Base-by-base conservation (phyloP, 2,329 filamentous ascomycete species). In the Pseudogymnoascus sp. region DNA sequence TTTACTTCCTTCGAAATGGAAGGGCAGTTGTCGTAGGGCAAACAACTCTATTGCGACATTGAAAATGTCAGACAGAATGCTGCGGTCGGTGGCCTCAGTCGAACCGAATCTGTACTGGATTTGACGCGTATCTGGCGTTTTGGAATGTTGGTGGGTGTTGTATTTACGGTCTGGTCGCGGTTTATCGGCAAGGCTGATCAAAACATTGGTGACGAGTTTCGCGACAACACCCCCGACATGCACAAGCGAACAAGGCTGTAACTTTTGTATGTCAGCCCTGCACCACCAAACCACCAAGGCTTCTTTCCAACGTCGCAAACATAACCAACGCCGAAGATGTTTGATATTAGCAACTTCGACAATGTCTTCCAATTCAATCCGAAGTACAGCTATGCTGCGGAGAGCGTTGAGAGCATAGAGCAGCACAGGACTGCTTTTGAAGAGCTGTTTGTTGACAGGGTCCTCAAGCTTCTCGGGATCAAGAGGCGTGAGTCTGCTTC, bases 361-460 rank as follows among this genome's bases (percentile, higher is more conserved):
- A 77, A 82, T 7, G 83, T 91, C 1, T 94, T 93, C 66, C 78
- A 78, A 20, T 77, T 81, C 39, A 80, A 84, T 60, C 75, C 79
- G 5, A 79, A 81, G 4, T 83, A 83, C 62, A 79, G 81, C 2
- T 90, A 89, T 72, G 81, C 85, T 69, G 79, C 83, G 62, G 79
- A 81, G 63, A 73, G 80, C 32, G 75, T 84, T 61, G 80, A 86
- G 57, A 80, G 84, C 57, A 89, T 91, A 60, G 79, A 87, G 62
- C 75, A 79, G 30, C 83, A 83, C 69, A 86, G 89, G 66, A 88
- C 86, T 69, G 80, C 75, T 57, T 78, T 91, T 18, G 84, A 86
- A 63, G 87, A 88, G 62, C 81, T 93, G 62, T 95, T 94, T 74
- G 87, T 93, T 70, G 90, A 95, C 72, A 84, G 88, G 60, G 83